Evolutionary conservation across 1,139 yeast species (phyloP).

Genomic region (Eremothecium coryli): DNA sequence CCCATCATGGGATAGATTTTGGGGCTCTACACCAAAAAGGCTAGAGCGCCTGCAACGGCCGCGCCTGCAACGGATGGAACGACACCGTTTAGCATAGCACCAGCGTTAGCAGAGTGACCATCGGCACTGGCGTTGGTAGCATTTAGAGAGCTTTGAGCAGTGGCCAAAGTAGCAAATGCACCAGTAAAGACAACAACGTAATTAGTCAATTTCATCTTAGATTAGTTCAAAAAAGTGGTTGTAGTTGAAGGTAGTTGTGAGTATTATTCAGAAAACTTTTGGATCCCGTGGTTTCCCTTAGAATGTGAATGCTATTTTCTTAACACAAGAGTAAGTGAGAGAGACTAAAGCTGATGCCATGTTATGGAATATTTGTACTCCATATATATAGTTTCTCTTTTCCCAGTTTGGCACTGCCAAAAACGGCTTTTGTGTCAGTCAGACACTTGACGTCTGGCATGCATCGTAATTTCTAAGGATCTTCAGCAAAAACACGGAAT

Average conservation of each 20-base stretch:
- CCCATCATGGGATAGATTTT: no score
- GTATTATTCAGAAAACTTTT: constrained; percentile 1
- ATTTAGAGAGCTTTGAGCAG: constrained; percentile 7
- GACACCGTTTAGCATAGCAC: constrained; percentile 12
- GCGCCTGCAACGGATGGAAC: constrained; percentile 20
- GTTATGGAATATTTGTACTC: constrained; percentile 2
- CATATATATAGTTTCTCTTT: constrained; percentile 2
- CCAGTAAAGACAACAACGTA: constrained; percentile 17
- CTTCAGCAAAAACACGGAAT: no score
- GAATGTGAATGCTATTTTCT: constrained; percentile 2
- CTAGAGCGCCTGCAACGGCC: constrained; percentile 26
- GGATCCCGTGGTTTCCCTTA: constrained; percentile 2
- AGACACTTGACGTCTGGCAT: constrained; percentile 3
- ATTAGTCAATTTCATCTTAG: constrained; percentile 20
- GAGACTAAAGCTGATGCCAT: background rate
- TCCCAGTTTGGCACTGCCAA: background rate
- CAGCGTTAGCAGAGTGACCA: constrained; percentile 10
- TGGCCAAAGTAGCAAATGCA: constrained; percentile 15
- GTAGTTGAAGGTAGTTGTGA: background rate
- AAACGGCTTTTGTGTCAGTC: constrained; percentile 4
- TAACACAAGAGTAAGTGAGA: background rate
- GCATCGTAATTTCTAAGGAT: no score
- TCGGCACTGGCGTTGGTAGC: constrained; percentile 9
- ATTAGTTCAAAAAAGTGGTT: background rate
- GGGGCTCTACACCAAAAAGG: constrained; percentile 17